Evolutionary conservation across 768 basidiomycete species (phyloP), one percentile per base, ranked within the genome.

Genomic region (Sarcodon aspratus): DNA sequence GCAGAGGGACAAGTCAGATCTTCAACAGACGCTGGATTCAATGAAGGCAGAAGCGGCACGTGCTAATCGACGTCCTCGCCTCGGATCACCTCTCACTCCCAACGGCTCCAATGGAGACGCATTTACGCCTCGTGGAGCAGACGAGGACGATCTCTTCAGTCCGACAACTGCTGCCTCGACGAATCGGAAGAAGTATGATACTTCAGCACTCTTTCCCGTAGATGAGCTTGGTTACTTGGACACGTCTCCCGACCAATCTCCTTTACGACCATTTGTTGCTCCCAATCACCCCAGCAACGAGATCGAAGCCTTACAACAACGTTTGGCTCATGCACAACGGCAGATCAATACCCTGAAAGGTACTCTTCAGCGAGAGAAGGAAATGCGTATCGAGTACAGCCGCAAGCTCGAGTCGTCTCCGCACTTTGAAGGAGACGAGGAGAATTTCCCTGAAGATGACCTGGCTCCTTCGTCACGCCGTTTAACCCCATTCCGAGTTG

Each of bases 1-100:
- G 21, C 81, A 85, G 56, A 78, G 95, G 53, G 96, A 99, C 63
- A 95, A 94, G 69, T 83, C 80, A 27, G 95, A 99, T 56, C 70
- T 99, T 36, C 87, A 94, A 61, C 78, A 82, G 52, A 70, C 78
- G 3, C 68, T 97, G 21, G 92, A 96, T 57, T 69, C 73, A 3
- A 62, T 89, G 59, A 89, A 86, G 66, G 73, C 74, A 0, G 88
- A 94, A 43, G 68, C 79, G 44, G 74, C 76, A 8, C 79, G 83
- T 48, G 78, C 78, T n/a, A 74, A 70, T 9, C 69, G 80, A 35
- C 69, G 77, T 44, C 78, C 80, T 35, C 73, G 75, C 44, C 85
- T 79, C 54, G 82, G 82, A 6, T 82, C 82, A 3, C 86, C 88
- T 3, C 65, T 82, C 34, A 90, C 88, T 0, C 87, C 86, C 0